Conservation (phyloP, 2,329 filamentous ascomycete genomes). For the Magnaporthales sp. region DNA sequence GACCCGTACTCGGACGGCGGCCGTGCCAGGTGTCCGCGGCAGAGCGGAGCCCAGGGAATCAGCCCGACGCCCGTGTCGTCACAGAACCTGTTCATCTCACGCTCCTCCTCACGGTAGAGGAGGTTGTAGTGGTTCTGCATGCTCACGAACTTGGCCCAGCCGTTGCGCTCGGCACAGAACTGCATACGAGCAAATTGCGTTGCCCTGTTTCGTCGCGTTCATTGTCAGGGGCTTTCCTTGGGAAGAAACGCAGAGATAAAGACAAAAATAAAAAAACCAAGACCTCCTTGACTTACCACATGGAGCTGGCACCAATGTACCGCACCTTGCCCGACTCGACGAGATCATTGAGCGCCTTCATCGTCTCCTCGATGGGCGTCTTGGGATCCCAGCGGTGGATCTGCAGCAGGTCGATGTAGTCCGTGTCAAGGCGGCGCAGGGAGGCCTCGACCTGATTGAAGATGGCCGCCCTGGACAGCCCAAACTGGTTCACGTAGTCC, state of each 20-base stretch:
- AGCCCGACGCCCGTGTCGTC: conserved; percentile 22
- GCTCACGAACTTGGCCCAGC: conserved; percentile 44
- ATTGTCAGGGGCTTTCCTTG: neutral
- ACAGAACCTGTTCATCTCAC: conserved; percentile 26
- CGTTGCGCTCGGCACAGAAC: conserved; percentile 37
- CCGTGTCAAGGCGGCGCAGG: conserved; percentile 39
- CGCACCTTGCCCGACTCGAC: conserved; percentile 42
- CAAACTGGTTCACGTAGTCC: conserved; percentile 24
- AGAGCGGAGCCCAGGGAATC: conserved; percentile 28
- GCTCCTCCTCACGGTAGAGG: conserved; percentile 47
- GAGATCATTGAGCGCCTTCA: conserved; percentile 48
- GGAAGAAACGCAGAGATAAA: neutral
- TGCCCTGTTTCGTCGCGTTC: conserved; percentile 9
- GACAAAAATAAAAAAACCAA: neutral
- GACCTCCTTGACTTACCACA: conserved; percentile 18
- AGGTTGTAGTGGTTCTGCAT: conserved; percentile 48
- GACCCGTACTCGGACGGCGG: conserved; percentile 13
- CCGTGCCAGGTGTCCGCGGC: conserved; percentile 20
- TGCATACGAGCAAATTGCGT: conserved; percentile 38
- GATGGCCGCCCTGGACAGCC: conserved; percentile 53
- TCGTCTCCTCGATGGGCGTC: conserved; percentile 43
- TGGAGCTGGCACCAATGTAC: conserved; percentile 34
- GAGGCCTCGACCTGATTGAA: conserved; percentile 55
- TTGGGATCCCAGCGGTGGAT: conserved; percentile 45
- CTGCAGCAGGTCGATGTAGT: conserved; percentile 51